Conservation (phyloP, 495 filamentous ascomycete genomes). For the Daldinia grandis region DNA sequence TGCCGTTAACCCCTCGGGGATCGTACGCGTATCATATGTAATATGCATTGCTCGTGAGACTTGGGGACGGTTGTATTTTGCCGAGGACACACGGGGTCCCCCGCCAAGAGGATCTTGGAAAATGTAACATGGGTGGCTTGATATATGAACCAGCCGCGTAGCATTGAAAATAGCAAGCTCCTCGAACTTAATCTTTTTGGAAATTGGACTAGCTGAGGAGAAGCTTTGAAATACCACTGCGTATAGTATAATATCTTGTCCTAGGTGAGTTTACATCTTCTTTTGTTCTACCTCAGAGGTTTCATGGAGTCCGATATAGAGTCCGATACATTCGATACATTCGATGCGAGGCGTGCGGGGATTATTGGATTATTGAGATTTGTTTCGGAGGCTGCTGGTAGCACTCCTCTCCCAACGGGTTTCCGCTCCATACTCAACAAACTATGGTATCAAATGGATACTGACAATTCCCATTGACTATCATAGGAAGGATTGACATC, state of each 20-base stretch:
- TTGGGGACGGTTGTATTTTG: constrained; percentile 33
- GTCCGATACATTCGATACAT: background rate
- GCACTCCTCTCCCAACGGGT: background rate
- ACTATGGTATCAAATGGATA: background rate
- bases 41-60: constrained; percentile 19
- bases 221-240: background rate
- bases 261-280: background rate
- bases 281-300: background rate
- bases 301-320: background rate
- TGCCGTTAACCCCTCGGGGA: constrained; percentile 3
- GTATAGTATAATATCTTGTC: background rate
- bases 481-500: background rate
- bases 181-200: background rate
- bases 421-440: background rate
- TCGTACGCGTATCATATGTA: constrained; percentile 24
- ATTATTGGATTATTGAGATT: background rate
- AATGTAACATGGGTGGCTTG: background rate
- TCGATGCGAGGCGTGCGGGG: background rate
- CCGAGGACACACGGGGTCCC: constrained; percentile 29
- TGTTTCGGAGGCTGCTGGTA: background rate
- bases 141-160: constrained; percentile 19
- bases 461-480: background rate
- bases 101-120: constrained; percentile 21
- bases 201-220: background rate
- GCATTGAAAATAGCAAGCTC: background rate